Conservation (phyloP, 1,284 basidiomycete species). For the Austroboletus novae-zelandiae region DNA sequence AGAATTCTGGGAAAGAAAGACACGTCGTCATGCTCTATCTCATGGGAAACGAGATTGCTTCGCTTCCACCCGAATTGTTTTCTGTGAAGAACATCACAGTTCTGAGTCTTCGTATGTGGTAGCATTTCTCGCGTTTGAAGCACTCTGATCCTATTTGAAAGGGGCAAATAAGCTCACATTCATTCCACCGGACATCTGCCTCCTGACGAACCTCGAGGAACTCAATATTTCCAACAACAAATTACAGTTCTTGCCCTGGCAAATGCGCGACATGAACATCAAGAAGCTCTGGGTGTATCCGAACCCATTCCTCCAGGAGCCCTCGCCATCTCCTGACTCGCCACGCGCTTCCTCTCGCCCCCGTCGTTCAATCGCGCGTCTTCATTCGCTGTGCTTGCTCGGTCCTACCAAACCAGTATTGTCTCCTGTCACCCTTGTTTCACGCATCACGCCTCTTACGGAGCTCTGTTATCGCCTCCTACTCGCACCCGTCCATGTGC, state of each 20-base stretch:
- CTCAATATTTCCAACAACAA: slow-evolving; percentile 64
- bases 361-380: slow-evolving; percentile 20
- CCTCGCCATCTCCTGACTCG: slow-evolving; percentile 11
- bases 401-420: slow-evolving; percentile 18
- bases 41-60: slow-evolving; percentile 24
- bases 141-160: slow-evolving; percentile 8
- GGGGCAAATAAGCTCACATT: slow-evolving; percentile 46
- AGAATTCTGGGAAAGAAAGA: slow-evolving; percentile 32
- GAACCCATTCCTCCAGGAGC: slow-evolving; percentile 54
- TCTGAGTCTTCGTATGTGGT: slow-evolving; percentile 31
- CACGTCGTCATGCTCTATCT: slow-evolving; percentile 34
- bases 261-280: slow-evolving; percentile 57
- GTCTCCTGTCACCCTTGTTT: slow-evolving; percentile 27
- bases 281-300: slow-evolving; percentile 46
- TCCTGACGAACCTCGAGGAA: slow-evolving; percentile 51
- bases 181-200: slow-evolving; percentile 65
- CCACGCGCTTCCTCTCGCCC: slow-evolving; percentile 1
- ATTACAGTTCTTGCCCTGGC: slow-evolving; percentile 61
- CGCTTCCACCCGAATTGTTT: slow-evolving; percentile 29
- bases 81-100: slow-evolving; percentile 29
- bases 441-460: slow-evolving; percentile 41
- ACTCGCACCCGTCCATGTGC: slow-evolving; percentile 31
- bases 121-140: neutral
- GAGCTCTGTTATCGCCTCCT: slow-evolving; percentile 53
- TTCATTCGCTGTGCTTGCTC: slow-evolving; percentile 18